Conservation (phyloP, 306 rosid species). For the Cyamopsis tetragonoloba region DNA sequence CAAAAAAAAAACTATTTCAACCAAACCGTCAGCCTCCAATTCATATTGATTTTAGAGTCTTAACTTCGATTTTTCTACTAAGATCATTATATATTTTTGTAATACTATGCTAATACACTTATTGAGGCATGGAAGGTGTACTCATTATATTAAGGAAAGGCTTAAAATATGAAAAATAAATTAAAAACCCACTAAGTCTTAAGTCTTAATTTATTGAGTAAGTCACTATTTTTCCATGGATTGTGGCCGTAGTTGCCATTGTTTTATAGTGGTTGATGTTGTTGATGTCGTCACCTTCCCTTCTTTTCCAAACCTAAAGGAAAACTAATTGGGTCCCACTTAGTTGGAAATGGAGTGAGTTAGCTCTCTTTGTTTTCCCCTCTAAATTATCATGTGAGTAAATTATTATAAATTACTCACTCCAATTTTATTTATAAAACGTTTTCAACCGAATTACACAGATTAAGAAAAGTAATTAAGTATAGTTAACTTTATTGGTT, state of each 20-base stretch:
- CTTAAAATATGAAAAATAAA: conserved; percentile 13
- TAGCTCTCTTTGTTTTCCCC: background rate
- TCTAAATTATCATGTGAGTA: conserved; percentile 29
- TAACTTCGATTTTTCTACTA: too few species aligned
- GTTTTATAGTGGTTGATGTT: conserved; percentile 15
- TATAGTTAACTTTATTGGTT: too few species aligned
- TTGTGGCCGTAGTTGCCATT: conserved; percentile 36
- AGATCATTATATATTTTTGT: too few species aligned
- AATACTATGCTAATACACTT: too few species aligned
- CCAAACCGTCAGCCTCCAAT: too few species aligned
- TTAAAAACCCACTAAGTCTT: conserved; percentile 26
- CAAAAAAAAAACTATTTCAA: too few species aligned
- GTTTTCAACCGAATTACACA: too few species aligned
- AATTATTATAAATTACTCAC: too few species aligned
- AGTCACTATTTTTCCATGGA: conserved; percentile 14
- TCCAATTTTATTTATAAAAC: too few species aligned
- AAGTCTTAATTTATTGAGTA: background rate
- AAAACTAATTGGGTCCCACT: conserved; percentile 40
- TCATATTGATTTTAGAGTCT: too few species aligned
- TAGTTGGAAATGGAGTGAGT: conserved; percentile 26
- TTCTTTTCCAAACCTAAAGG: conserved; percentile 76
- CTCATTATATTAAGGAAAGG: conserved; percentile 12
- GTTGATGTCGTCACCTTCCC: conserved; percentile 34
- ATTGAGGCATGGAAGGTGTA: too few species aligned
- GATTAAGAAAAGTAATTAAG: too few species aligned